Evolutionary conservation across 1,139 yeast genomes (phyloP), one percentile per base, ranked within the genome.

Genomic region (Kurtzmaniella quercitrusa): DNA sequence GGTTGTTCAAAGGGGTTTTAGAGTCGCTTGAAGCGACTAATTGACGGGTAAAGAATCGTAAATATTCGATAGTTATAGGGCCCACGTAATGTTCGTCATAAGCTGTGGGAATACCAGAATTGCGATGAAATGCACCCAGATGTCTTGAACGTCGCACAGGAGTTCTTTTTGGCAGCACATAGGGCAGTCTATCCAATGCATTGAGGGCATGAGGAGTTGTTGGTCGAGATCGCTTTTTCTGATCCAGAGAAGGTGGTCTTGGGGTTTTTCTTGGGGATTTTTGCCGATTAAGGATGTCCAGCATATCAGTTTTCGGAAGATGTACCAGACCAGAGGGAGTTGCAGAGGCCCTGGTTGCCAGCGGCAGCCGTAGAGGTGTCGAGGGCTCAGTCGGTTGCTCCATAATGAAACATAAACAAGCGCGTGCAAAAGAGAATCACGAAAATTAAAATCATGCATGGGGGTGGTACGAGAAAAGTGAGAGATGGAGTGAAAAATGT

Each of bases 61-160:
- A 55, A 41, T 66, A 71, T 38, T 68, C 74, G 5, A 65, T 53
- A 0, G 75, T 69, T 5, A 71, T 57, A 1, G 74, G 69, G 0
- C 76, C 76, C 6, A 58, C 54, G 47, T 70, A 70, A 11, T 55
- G 59, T 0, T 65, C 56, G 33, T 66, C 65, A 42, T 56, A 68
- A 0, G 52, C 50, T 2, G 54, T 44, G 16, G 18, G 18, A 14
- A 30, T 9, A 5, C 18, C 16, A 3, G 16, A 5, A 14, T 9
- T 9, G 15, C 34, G 18, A 14, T 30, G 17, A 11, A 14, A 14
- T 12, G 49, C 52, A 32, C 50, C 42, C 38, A 46, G 23, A 15
- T 47, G 43, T 17, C 50, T 40, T 3, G 50, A 40, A 20, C 47
- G 41, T 1, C 50, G 39, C n/a, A 48, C 40, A 2, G 49, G 40